Conservation (phyloP, 306 rosid species). For the Gynostemma pentaphyllum region DNA sequence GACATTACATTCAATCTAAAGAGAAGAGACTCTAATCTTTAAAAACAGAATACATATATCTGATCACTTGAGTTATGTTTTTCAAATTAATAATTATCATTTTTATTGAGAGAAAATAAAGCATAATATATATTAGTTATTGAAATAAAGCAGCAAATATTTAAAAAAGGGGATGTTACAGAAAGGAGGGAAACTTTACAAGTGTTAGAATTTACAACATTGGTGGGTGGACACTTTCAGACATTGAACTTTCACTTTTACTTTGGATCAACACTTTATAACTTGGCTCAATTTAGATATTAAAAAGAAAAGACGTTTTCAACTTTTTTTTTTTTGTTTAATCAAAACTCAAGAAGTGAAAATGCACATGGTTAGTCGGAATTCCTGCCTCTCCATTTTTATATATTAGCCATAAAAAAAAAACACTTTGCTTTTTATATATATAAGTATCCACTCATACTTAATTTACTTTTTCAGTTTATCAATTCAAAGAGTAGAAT, state of each 20-base stretch:
- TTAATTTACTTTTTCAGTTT: too few relatives aligned
- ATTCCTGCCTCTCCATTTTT: slow-evolving; percentile 13
- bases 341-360: too few relatives aligned
- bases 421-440: too few relatives aligned
- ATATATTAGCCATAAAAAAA: neutral
- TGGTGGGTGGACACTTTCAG: neutral
- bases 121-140: neutral
- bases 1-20: too few relatives aligned
- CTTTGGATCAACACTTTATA: slow-evolving; percentile 15
- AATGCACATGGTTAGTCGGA: slow-evolving; percentile 33
- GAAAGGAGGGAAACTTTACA: slow-evolving; percentile 10
- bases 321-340: too few relatives aligned
- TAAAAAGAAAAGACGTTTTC: neutral
- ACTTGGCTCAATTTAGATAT: slow-evolving; percentile 15
- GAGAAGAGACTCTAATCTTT: too few relatives aligned
- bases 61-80: neutral
- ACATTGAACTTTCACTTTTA: neutral
- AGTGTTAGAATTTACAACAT: slow-evolving; percentile 5
- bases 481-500: too few relatives aligned
- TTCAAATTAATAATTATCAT: neutral
- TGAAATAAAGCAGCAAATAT: neutral
- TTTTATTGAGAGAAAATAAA: neutral
- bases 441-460: too few relatives aligned
- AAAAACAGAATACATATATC: too few relatives aligned
- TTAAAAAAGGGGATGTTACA: slow-evolving; percentile 3